Evolutionary conservation across 805 yeast genomes (phyloP), one percentile per base, ranked within the genome.

Genomic region (Yamadazyma nakazawae): DNA sequence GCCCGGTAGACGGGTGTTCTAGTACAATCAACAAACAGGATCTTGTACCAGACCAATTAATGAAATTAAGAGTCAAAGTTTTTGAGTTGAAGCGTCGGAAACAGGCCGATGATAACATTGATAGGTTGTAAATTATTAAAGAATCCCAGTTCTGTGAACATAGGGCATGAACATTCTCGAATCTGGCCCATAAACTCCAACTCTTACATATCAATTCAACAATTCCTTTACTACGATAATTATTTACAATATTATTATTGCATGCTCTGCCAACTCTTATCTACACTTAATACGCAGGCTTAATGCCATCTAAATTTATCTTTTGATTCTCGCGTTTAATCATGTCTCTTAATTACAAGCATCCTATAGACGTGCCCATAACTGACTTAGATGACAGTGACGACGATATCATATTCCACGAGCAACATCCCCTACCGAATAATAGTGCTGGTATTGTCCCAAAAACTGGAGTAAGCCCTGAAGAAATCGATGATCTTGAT

Each of bases 1-100:
- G 95, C 58, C 92, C 94, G 2, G 66, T 75, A 11, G 74, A 77
- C 25, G 84, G 82, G 16, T 83, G 88, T 57, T 62, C 66, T 8
- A 67, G 63, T 4, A 48, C 43, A 2, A 50, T 83, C 9, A 49
- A 52, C 1, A 52, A 48, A 25, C 43, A 48, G 0, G 81, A 77
- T 48, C 69, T 72, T 32, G 62, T 58, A 8, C 64, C 61, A 0
- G 90, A 85, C 54, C 62, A 64, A 18, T 49, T 82, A 34, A 84
- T 84, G 89, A 55, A 59, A 3, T 49, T 82, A 14, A 60, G 92
- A 48, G 77, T 84, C 16, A 65, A 66, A 49, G 70, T 73, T 17
- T 70, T 17, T 24, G 32, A 30, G 3, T 32, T 35, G 34, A 42
- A 35, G 35, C 17, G 40, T 13, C 26, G 28, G 16, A 18, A 14